Conservation (phyloP, 1,284 basidiomycete genomes). For the Ganoderma leucocontextum region DNA sequence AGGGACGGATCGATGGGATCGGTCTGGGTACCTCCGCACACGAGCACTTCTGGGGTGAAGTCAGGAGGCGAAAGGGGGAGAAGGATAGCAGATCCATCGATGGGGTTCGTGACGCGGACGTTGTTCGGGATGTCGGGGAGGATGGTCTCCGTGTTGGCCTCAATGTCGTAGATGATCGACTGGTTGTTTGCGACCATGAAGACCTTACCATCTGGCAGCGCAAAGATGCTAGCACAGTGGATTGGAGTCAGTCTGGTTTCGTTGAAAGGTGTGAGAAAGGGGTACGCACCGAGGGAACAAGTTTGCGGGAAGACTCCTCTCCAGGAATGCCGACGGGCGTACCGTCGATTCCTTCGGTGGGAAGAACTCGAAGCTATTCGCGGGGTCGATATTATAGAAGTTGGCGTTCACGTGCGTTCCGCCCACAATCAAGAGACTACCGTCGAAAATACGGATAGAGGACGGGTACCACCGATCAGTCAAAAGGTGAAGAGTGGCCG, state of each 20-base stretch:
- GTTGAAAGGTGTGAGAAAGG: slow-evolving; percentile 7
- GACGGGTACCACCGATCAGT: slow-evolving; percentile 54
- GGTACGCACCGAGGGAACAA: slow-evolving; percentile 58
- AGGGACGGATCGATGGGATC: slow-evolving; percentile 42
- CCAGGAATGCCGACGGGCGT: slow-evolving; percentile 59
- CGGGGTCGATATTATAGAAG: slow-evolving; percentile 70
- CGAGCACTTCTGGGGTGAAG: slow-evolving; percentile 56
- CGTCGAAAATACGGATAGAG: slow-evolving; percentile 52
- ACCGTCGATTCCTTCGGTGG: slow-evolving; percentile 61
- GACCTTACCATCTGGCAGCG: slow-evolving; percentile 48
- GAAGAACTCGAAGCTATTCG: slow-evolving; percentile 74
- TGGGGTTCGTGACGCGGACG: slow-evolving; percentile 54
- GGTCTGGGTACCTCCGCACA: slow-evolving; percentile 54
- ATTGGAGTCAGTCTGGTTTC: neutral
- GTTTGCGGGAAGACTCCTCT: slow-evolving; percentile 65
- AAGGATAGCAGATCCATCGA: slow-evolving; percentile 55
- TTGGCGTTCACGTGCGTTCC: slow-evolving; percentile 80
- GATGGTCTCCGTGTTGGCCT: slow-evolving; percentile 47
- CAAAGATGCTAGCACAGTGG: slow-evolving; percentile 29
- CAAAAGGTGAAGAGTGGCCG: slow-evolving; percentile 45
- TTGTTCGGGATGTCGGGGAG: slow-evolving; percentile 58
- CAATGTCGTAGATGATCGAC: slow-evolving; percentile 41
- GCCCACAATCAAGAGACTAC: slow-evolving; percentile 52
- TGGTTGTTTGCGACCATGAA: slow-evolving; percentile 57
- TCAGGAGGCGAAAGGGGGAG: slow-evolving; percentile 56